These are phyloP conservation scores for Lentinus polychrous DNA, from an alignment of 1,284 basidiomycete species.

Conservation along the genomic window DNA sequence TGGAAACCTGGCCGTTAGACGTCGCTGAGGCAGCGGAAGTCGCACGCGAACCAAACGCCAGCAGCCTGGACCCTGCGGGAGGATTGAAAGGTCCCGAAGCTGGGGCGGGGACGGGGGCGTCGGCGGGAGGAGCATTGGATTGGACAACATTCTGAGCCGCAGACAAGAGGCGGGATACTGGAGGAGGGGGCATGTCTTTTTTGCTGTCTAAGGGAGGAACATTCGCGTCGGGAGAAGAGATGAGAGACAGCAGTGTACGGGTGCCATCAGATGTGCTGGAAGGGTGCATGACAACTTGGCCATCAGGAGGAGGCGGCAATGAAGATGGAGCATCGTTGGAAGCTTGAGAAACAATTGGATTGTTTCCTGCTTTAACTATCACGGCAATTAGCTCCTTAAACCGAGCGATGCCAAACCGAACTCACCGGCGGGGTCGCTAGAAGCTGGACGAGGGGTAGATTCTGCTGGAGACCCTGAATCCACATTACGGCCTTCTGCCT, in stretches of 20 bases:
- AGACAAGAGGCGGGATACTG: conserved; percentile 28
- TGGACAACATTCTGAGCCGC: conserved; percentile 20
- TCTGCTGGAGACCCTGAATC: background rate
- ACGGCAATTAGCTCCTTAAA: background rate
- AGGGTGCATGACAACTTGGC: background rate
- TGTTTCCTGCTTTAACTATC: background rate
- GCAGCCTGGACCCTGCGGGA: conserved; percentile 62
- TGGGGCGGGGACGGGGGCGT: conserved; percentile 15
- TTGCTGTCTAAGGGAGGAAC: conserved; percentile 19
- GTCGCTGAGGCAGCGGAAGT: conserved; percentile 16
- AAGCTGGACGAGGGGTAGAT: background rate
- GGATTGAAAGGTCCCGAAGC: conserved; percentile 43
- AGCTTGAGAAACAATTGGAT: background rate
- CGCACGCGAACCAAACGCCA: conserved; percentile 56
- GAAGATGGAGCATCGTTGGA: background rate
- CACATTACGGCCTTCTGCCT: conserved; percentile 24
- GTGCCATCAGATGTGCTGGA: background rate
- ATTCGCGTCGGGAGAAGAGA: conserved; percentile 6
- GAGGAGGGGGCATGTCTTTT: conserved; percentile 26
- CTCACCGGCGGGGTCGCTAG: background rate
- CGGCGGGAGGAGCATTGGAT: conserved; percentile 10
- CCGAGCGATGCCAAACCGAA: background rate
- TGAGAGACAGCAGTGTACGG: background rate
- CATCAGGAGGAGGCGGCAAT: background rate
- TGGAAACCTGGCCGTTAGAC: conserved; percentile 5